A percentile compares a stretch with the other conserved stretches of the same genome.
Evolutionary conservation across 129 eudicot genomes (phyloP).

Genomic region (Lactuca sativa): DNA sequence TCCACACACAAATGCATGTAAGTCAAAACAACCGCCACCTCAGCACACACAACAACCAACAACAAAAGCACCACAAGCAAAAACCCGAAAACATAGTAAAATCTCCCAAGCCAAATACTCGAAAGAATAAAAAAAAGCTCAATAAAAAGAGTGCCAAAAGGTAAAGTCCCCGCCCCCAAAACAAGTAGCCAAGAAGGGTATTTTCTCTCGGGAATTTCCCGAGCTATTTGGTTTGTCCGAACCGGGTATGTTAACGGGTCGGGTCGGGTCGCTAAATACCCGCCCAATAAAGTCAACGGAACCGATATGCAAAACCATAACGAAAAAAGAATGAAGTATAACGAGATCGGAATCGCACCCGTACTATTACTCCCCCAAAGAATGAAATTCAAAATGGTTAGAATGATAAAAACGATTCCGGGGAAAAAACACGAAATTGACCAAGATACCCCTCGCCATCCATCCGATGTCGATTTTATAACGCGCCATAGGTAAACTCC

Average conservation of each 20-base stretch:
- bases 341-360: slow-evolving; percentile 43
- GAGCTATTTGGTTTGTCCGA: slow-evolving; percentile 42
- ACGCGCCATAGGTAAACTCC: slow-evolving; percentile 57
- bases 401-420: slow-evolving; percentile 36
- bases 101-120: slow-evolving; percentile 50
- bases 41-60: slow-evolving; percentile 49
- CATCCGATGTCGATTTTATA: slow-evolving; percentile 35
- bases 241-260: slow-evolving; percentile 40
- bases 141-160: slow-evolving; percentile 48
- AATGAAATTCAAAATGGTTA: slow-evolving; percentile 34
- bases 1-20: slow-evolving; percentile 52
- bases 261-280: slow-evolving; percentile 42
- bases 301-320: slow-evolving; percentile 44
- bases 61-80: slow-evolving; percentile 40
- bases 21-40: slow-evolving; percentile 43
- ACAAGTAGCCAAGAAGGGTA: slow-evolving; percentile 52
- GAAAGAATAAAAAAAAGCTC: slow-evolving; percentile 45
- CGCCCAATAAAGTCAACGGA: slow-evolving; percentile 43
- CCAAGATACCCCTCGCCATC: slow-evolving; percentile 46
- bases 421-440: slow-evolving; percentile 44
- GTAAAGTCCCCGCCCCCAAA: slow-evolving; percentile 42
- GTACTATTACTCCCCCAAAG: slow-evolving; percentile 45
- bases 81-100: slow-evolving; percentile 46
- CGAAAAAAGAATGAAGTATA: slow-evolving; percentile 33
- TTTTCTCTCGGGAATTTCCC: slow-evolving; percentile 59